phyloP scores from a whole-genome alignment of 1,284 basidiomycete genomes.

The Leccinum subspadiceum region DNA sequence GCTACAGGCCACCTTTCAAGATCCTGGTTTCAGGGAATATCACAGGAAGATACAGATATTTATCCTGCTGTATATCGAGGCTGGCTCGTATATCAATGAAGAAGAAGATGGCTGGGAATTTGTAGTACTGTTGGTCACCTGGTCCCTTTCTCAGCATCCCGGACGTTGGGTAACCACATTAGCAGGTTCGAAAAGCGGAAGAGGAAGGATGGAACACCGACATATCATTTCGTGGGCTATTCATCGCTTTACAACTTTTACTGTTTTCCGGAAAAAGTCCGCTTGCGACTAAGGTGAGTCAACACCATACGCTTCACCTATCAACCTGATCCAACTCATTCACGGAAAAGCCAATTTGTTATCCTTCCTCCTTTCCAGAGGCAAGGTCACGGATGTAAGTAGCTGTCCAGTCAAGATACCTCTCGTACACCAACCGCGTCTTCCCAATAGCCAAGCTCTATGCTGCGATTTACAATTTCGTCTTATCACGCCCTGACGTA shows the following conservation, averaged over 20 bases:
- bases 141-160: not conserved
- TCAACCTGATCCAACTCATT: slow-evolving; percentile 1
- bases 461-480: slow-evolving; percentile 79
- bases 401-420: not conserved
- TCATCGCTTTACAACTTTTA: slow-evolving; percentile 92
- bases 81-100: slow-evolving; percentile 89
- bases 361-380: slow-evolving; percentile 91
- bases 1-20: slow-evolving; percentile 75
- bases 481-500: slow-evolving; percentile 64
- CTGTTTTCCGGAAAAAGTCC: slow-evolving; percentile 85
- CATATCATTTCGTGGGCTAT: slow-evolving; percentile 92
- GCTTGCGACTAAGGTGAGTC: slow-evolving; percentile 77
- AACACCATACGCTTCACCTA: not conserved
- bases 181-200: slow-evolving; percentile 81
- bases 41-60: slow-evolving; percentile 96
- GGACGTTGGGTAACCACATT: slow-evolving; percentile 5
- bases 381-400: slow-evolving; percentile 86
- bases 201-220: slow-evolving; percentile 49
- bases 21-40: slow-evolving; percentile 89
- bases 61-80: slow-evolving; percentile 93
- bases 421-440: slow-evolving; percentile 5
- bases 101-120: slow-evolving; percentile 91
- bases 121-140: slow-evolving; percentile 63
- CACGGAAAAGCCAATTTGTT: slow-evolving; percentile 77
- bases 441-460: slow-evolving; percentile 75